These are phyloP conservation scores for Hanseniaspora pseudoguilliermondii DNA, from an alignment of 805 yeast species.

Conservation along the genomic window DNA sequence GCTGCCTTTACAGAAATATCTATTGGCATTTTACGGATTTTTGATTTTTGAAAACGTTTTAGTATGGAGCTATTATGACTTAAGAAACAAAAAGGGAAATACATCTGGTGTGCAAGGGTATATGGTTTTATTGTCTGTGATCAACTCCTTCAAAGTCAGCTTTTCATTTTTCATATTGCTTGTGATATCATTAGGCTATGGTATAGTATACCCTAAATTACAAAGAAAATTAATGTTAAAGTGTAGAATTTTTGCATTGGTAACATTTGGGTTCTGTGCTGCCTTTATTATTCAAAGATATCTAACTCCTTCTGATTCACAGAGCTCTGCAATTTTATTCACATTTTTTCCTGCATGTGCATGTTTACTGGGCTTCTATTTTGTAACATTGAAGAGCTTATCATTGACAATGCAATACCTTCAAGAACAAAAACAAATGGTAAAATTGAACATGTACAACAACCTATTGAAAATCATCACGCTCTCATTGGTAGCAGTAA, in stretches of 20 bases:
- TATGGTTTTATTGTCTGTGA: conserved; percentile 61
- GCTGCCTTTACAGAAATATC: conserved; percentile 78
- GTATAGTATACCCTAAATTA: conserved; percentile 79
- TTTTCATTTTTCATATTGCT: conserved; percentile 78
- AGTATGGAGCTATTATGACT: conserved; percentile 84
- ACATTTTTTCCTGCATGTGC: conserved; percentile 60
- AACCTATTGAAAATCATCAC: conserved; percentile 63
- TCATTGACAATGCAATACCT: conserved; percentile 61
- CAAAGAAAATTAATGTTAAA: conserved; percentile 62
- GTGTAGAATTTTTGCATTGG: conserved; percentile 46
- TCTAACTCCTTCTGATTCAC: conserved; percentile 37
- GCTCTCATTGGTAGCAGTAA: conserved; percentile 53
- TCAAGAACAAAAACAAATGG: conserved; percentile 77
- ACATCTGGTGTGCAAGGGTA: conserved; percentile 53
- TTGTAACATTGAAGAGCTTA: conserved; percentile 59
- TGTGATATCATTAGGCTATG: conserved; percentile 83
- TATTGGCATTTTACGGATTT: conserved; percentile 72
- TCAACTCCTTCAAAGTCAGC: conserved; percentile 71
- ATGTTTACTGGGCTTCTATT: conserved; percentile 59
- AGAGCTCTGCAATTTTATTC: conserved; percentile 40
- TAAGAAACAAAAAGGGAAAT: conserved; percentile 52
- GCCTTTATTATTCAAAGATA: conserved; percentile 46
- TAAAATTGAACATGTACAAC: conserved; percentile 78
- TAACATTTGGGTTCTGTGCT: conserved; percentile 44
- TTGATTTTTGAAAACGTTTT: conserved; percentile 73